A percentile compares a stretch with the other conserved stretches of the same genome.
Evolutionary conservation across 2,329 filamentous ascomycete genomes (phyloP).

Genomic region (Ceratocystis papillata): DNA sequence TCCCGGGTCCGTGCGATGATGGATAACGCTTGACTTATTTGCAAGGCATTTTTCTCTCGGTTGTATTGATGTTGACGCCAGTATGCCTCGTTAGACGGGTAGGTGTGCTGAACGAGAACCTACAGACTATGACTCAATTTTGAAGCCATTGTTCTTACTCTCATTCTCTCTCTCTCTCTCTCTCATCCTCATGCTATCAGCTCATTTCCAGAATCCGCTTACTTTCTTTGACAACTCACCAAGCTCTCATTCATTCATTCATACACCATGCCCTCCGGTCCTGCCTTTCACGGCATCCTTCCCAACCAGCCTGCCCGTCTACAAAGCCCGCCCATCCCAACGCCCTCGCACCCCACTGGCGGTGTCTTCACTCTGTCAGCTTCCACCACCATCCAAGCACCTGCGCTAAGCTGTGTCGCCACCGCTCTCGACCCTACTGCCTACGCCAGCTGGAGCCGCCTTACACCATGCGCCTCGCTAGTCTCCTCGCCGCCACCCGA

Average conservation of each 20-base stretch:
- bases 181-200: neutral
- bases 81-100: neutral
- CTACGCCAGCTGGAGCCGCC: conserved; percentile 18
- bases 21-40: neutral
- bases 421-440: conserved; percentile 1
- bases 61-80: neutral
- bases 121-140: neutral
- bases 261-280: conserved; percentile 8
- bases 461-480: conserved; percentile 1
- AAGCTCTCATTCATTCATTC: neutral
- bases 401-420: conserved; percentile 1
- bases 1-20: neutral
- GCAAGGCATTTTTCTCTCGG: neutral
- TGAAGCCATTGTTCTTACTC: neutral
- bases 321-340: neutral
- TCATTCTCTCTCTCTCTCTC: neutral
- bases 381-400: conserved; percentile 1
- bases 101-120: neutral
- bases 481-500: neutral
- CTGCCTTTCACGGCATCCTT: conserved; percentile 5
- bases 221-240: neutral
- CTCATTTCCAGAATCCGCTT: neutral
- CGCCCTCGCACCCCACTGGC: conserved; percentile 5
- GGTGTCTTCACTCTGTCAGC: conserved; percentile 12
- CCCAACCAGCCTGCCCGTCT: conserved; percentile 2